Conservation (phyloP, 768 basidiomycete species). For the Russula sp. region DNA sequence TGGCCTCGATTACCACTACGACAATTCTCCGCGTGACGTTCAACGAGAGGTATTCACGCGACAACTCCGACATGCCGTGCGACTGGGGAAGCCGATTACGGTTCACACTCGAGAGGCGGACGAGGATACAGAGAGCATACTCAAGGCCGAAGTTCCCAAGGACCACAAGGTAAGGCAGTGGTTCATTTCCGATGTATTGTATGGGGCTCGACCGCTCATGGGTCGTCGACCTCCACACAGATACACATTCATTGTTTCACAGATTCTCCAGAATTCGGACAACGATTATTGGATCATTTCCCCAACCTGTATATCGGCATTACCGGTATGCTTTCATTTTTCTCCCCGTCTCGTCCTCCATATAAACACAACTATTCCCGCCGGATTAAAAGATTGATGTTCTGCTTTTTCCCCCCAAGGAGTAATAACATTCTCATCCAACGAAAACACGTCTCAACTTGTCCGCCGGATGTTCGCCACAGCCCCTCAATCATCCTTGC, state of each 20-base stretch:
- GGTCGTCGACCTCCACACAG: constrained; percentile 37
- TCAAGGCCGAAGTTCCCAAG: constrained; percentile 71
- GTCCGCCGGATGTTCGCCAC: constrained; percentile 45
- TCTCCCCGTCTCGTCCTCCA: background rate
- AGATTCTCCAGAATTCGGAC: constrained; percentile 72
- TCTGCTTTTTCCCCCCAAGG: constrained; percentile 40
- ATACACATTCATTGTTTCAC: constrained; percentile 91
- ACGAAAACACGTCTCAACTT: constrained; percentile 65
- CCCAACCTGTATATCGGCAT: constrained; percentile 82
- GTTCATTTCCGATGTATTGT: background rate
- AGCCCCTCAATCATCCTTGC: constrained; percentile 22
- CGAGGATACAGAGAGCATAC: constrained; percentile 71
- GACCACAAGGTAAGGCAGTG: constrained; percentile 53
- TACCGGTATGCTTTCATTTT: constrained; percentile 48
- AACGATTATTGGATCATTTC: constrained; percentile 68
- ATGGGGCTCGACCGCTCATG: background rate
- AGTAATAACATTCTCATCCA: constrained; percentile 77
- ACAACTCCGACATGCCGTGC: constrained; percentile 67
- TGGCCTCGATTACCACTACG: constrained; percentile 83
- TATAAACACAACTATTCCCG: background rate
- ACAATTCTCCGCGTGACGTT: constrained; percentile 65
- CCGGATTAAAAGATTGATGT: background rate
- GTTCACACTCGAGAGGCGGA: constrained; percentile 89
- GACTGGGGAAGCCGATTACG: constrained; percentile 71
- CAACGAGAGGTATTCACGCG: constrained; percentile 65